phyloP scores from a whole-genome alignment of 495 filamentous ascomycete genomes.

The Hypoxylon fragiforme region DNA sequence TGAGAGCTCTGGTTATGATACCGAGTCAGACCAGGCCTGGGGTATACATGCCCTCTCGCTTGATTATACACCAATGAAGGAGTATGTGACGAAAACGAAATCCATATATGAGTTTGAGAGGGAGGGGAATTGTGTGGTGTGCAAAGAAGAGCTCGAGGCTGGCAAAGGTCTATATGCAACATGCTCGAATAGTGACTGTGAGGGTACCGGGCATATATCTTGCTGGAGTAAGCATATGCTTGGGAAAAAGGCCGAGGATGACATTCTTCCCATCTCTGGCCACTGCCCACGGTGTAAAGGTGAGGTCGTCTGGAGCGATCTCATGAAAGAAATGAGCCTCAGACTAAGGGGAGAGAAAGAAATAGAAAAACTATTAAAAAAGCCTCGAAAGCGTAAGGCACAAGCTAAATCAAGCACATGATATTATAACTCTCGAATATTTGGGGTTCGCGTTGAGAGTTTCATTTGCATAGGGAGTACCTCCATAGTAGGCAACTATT shows the following conservation, averaged over 20 bases:
- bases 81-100: constrained; percentile 71
- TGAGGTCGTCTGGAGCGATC: constrained; percentile 68
- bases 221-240: constrained; percentile 76
- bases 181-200: constrained; percentile 69
- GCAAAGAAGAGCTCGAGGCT: constrained; percentile 52
- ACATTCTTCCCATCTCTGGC: constrained; percentile 69
- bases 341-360: constrained; percentile 68
- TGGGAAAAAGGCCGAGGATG: constrained; percentile 43
- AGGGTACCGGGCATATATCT: constrained; percentile 68
- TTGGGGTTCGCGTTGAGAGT: neutral
- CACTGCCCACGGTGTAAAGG: constrained; percentile 71
- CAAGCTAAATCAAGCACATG: constrained; percentile 17
- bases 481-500: too few relatives aligned
- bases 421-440: neutral
- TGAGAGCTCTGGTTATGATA: constrained; percentile 3
- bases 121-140: constrained; percentile 65
- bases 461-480: constrained; percentile 12
- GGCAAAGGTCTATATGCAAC: constrained; percentile 61
- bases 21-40: constrained; percentile 30
- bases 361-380: constrained; percentile 64
- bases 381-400: constrained; percentile 42
- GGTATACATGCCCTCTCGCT: constrained; percentile 64
- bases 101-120: constrained; percentile 63
- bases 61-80: constrained; percentile 65
- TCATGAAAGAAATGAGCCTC: constrained; percentile 81